Evolutionary conservation across 2,329 filamentous ascomycete species (phyloP), one percentile per base, ranked within the genome.

Genomic region (Xylaria sp.): DNA sequence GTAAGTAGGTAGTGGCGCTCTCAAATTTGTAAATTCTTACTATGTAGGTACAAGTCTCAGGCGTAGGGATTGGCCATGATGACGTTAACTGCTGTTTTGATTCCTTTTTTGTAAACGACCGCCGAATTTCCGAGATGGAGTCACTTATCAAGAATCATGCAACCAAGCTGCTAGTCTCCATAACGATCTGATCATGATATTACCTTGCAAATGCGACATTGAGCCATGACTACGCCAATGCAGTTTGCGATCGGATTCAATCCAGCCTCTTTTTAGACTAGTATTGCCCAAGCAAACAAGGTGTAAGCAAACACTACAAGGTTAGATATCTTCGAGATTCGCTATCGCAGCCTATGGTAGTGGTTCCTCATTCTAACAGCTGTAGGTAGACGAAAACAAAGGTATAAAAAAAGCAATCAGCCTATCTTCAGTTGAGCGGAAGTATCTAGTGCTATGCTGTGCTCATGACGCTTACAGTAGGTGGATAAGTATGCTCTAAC

Each of bases 141-240:
- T 20, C 23, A 20, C 15, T 25, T 57, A 58, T 43, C 50, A 15
- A 59, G 34, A 55, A 56, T 56, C 60, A 67, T 67, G 60, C 41
- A 34, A 50, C 34, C 32, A 41, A 36, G 8, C 39, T 41, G 13
- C 63, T n/a, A 45, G 15, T 34, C 25, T 30, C n/a, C n/a, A 55
- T 60, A 34, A 43, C 36, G 25, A 58, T 45, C 15, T 20, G 25
- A 34, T 48, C 50, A 45, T 20, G n/a, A 60, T 39, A 36, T 32
- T 36, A 55, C n/a, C n/a, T n/a, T 36, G 18, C 30, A 25, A 45
- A 39, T 43, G 28, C 36, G 36, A 53, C 46, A 52, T 50, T n/a
- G 34, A 23, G n/a, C 32, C 23, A 25, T 9, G 32, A 7, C 41
- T 39, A 36, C 13, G 12, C 20, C 9, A 43, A 58, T 43, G 20